A percentile compares a stretch with the other conserved stretches of the same genome.
Conservation (phyloP, 208 protist genomes). For the Leishmania braziliensis region DNA sequence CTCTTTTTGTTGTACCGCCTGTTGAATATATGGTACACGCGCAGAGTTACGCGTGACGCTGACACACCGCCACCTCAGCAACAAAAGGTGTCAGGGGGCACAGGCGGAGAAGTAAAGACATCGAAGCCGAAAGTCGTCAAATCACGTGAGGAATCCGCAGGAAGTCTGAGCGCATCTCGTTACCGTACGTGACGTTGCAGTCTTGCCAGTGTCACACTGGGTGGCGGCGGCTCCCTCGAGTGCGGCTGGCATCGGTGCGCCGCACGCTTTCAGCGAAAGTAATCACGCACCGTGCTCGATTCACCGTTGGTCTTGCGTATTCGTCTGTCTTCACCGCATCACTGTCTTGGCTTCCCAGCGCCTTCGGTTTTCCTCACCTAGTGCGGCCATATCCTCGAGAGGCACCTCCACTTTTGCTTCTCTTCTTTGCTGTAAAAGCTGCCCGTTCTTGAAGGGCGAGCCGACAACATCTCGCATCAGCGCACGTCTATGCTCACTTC, state of each 20-base stretch:
- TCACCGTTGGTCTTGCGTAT: background rate
- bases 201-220: background rate
- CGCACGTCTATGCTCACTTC: background rate
- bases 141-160: background rate
- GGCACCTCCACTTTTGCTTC: background rate
- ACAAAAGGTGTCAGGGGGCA: background rate
- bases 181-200: background rate
- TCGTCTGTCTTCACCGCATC: background rate
- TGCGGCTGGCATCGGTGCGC: background rate
- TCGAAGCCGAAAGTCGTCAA: background rate
- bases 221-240: background rate
- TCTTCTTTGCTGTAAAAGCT: background rate
- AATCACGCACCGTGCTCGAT: background rate
- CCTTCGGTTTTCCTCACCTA: background rate
- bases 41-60: no score
- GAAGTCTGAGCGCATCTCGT: background rate
- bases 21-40: no score
- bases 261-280: background rate
- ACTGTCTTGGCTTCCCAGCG: background rate
- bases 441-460: background rate
- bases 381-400: background rate
- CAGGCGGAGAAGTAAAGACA: background rate
- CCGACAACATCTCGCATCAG: background rate
- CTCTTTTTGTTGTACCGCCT: background rate
- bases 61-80: background rate